Base-by-base conservation (phyloP, 192 early-diverging fungal species). In the Podila horticola region DNA sequence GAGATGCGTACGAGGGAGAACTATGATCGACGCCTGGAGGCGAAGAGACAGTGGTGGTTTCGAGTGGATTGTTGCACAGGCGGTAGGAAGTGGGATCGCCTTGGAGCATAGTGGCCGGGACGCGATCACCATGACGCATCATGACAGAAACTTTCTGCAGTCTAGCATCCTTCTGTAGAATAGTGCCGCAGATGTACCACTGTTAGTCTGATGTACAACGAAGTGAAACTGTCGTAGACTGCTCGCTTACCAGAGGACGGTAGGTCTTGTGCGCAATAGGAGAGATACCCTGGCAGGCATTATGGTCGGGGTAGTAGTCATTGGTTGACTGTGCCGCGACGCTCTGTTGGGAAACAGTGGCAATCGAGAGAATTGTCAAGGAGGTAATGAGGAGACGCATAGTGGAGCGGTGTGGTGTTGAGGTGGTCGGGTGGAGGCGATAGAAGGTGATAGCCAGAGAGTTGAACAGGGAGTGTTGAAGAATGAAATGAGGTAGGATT, bases 71-170 rank as follows among this genome's bases (percentile, higher is more conserved):
- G 15, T 34, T 49, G 58, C 74, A 62, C 48, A 85, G 79, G 59
- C 51, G 60, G 83, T 85, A 87, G 2, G 67, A 61, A 19, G 64
- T 65, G 45, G 69, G 33, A 17, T 87, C 83, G 13, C 84, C 73
- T 26, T 85, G 61, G n/a, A 86, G 60, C 8, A 74, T 55, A 12
- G 74, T 34, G 10, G 84, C 61, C 4, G 84, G 83, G 7, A 82
- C 74, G 19, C 88, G 79, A 63, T 90, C 87, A 38, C 88, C 88
- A 51, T 90, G 88, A 12, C 90, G 86, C 24, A 90, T 86, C 38
- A 91, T 70, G 11, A 86, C 45, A 51, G 88, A 84, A 9, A 91
- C 85, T n/a, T 86, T 65, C 68, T 88, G 83, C 12, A 92, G 86
- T 24, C 52, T 75, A 29, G 88, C 86, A 15, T 72, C 74, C 3